Conservation (phyloP, 129 eudicot species). For the Cynara cardunculus region DNA sequence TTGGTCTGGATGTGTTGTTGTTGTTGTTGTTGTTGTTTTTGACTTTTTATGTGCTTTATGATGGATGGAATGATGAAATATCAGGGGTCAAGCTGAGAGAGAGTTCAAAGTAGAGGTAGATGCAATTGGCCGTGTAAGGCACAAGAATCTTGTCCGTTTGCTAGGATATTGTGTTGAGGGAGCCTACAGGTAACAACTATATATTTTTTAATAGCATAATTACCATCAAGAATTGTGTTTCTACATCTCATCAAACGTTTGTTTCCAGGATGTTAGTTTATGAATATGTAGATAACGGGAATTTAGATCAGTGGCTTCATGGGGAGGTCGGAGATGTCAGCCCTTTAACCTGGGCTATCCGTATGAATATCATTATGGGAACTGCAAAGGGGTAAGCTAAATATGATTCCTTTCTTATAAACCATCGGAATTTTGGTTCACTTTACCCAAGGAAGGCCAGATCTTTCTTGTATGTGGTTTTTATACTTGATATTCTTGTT, state of each 20-base stretch:
- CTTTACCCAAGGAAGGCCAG: too few relatives aligned
- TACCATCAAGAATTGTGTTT: neutral
- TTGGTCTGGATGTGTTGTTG: neutral
- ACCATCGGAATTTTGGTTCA: neutral
- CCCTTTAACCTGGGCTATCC: conserved; percentile 78
- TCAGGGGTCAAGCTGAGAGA: conserved; percentile 88
- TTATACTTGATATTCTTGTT: neutral
- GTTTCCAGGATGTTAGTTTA: conserved; percentile 77
- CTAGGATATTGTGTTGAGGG: conserved; percentile 90
- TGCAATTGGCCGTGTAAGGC: conserved; percentile 80
- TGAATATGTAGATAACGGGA: conserved; percentile 83
- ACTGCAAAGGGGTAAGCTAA: conserved; percentile 67
- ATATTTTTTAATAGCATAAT: neutral
- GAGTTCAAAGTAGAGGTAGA: conserved; percentile 90
- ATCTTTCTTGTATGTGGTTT: neutral
- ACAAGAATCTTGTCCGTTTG: conserved; percentile 83
- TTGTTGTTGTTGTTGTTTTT: neutral
- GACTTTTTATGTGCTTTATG: neutral
- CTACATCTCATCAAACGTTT: neutral
- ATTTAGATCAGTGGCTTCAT: conserved; percentile 92
- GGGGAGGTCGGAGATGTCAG: conserved; percentile 85
- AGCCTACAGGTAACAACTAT: conserved; percentile 58
- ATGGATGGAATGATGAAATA: conserved; percentile 10
- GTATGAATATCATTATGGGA: conserved; percentile 73
- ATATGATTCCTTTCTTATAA: neutral